These are phyloP conservation scores for Nicotiana noctiflora DNA, from an alignment of 257 asterid genomes.

Conservation along the genomic window DNA sequence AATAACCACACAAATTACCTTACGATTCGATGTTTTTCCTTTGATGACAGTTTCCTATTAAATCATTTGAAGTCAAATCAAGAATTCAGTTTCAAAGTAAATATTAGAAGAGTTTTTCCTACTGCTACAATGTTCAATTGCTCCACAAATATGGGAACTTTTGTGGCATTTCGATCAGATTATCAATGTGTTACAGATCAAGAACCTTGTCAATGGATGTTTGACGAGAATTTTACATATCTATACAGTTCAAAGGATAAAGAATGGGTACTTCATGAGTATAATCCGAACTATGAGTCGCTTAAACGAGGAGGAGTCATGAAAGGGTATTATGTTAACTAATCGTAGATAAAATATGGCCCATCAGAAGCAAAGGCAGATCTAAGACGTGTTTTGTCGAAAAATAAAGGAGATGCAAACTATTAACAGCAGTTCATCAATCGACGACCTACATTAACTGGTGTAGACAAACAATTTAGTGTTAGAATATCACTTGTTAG, in stretches of 20 bases:
- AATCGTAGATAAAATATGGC: background rate
- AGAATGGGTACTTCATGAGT: slow-evolving; percentile 26
- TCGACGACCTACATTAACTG: too few species aligned
- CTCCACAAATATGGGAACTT: slow-evolving; percentile 73
- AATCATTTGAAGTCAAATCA: slow-evolving; percentile 35
- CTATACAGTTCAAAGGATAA: slow-evolving; percentile 12
- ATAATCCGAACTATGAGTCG: slow-evolving; percentile 64
- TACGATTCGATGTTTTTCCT: slow-evolving; percentile 53
- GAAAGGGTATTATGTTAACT: slow-evolving; percentile 47
- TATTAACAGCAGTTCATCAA: too few species aligned
- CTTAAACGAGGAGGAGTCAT: slow-evolving; percentile 65
- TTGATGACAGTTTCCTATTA: slow-evolving; percentile 22
- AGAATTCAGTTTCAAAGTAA: slow-evolving; percentile 28
- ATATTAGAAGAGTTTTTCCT: slow-evolving; percentile 23
- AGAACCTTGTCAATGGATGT: slow-evolving; percentile 47
- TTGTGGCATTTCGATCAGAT: slow-evolving; percentile 38
- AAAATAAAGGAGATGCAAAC: too few species aligned
- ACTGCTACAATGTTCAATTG: slow-evolving; percentile 47
- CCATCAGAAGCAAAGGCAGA: too few species aligned
- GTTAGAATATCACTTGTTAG: too few species aligned
- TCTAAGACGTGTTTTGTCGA: too few species aligned
- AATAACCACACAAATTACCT: slow-evolving; percentile 58
- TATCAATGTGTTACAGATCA: slow-evolving; percentile 22
- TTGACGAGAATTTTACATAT: slow-evolving; percentile 44
- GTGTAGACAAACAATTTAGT: too few species aligned